Percentiles rank a stretch among this genome's conserved stretches.
These are phyloP conservation scores for Sordaria brevicollis DNA, from an alignment of 495 filamentous ascomycete genomes.

Conservation along the genomic window DNA sequence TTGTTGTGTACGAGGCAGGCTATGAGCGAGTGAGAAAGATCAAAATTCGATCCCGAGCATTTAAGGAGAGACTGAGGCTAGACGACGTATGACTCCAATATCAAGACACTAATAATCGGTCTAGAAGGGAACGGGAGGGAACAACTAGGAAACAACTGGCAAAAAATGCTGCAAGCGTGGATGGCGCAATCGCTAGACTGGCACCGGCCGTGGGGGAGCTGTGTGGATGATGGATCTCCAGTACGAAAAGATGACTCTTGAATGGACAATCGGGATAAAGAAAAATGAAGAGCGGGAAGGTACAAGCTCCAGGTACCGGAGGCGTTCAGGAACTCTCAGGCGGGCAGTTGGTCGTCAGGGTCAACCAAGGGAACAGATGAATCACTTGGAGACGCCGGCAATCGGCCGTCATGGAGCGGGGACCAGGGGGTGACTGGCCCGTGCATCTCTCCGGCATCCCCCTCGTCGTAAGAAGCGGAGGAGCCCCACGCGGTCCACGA, in stretches of 20 bases:
- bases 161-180: conserved; percentile 15
- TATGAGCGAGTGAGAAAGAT: neutral
- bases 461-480: neutral
- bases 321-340: neutral
- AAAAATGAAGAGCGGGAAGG: neutral
- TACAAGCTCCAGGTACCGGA: neutral
- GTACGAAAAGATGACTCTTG: neutral
- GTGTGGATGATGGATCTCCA: neutral
- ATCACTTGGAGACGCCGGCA: too few relatives aligned
- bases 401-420: too few relatives aligned
- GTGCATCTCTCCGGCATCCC: neutral
- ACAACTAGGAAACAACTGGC: neutral
- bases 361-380: too few relatives aligned
- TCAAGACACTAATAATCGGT: neutral
- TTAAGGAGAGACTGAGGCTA: neutral
- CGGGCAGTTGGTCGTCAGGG: conserved; percentile 22
- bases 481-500: neutral
- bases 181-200: conserved; percentile 20
- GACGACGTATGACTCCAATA: neutral
- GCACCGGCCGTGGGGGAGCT: neutral
- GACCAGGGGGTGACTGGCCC: neutral
- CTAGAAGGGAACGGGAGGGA: neutral
- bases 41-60: neutral
- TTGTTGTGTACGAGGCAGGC: neutral
- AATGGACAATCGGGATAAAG: neutral